phyloP scores from a whole-genome alignment of 2,329 filamentous ascomycete genomes.

The Cephalotrichum gorgonifer region DNA sequence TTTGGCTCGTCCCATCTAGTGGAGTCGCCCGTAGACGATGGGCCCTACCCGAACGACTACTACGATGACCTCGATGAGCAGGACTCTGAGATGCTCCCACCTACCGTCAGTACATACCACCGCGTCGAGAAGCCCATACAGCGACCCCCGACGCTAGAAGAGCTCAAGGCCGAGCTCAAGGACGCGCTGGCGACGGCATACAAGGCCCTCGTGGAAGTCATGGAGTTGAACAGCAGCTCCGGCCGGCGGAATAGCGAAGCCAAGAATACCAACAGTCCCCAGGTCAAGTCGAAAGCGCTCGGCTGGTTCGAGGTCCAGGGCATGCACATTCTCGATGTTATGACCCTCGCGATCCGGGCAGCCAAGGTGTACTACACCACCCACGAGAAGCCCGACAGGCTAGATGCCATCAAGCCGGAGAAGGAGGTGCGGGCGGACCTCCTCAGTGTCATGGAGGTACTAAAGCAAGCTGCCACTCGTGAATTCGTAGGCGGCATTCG shows the following conservation, averaged over 20 bases:
- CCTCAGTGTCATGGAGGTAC: constrained; percentile 74
- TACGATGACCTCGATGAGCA: constrained; percentile 53
- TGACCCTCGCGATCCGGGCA: constrained; percentile 89
- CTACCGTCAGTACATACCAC: constrained; percentile 92
- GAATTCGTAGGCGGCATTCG: constrained; percentile 77
- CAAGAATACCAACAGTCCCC: constrained; percentile 18
- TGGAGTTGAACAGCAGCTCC: constrained; percentile 18
- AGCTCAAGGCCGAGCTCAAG: constrained; percentile 60
- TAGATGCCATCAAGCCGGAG: constrained; percentile 82
- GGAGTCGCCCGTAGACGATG: constrained; percentile 36
- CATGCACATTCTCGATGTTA: constrained; percentile 82
- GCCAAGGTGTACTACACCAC: constrained; percentile 95
- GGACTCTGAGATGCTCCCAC: constrained; percentile 79
- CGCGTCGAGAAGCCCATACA: constrained; percentile 71
- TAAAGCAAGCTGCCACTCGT: constrained; percentile 83
- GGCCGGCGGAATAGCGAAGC: not conserved
- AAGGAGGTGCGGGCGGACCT: constrained; percentile 76
- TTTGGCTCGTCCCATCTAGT: constrained; percentile 26
- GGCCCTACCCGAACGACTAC: constrained; percentile 29
- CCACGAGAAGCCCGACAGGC: constrained; percentile 74
- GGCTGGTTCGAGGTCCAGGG: constrained; percentile 84
- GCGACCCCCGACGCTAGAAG: constrained; percentile 71
- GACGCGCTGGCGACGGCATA: constrained; percentile 59
- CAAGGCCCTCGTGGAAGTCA: constrained; percentile 54
- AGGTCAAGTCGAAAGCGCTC: constrained; percentile 37